Conservation (phyloP, 257 asterid genomes). For the Cynanchum wilfordii region DNA sequence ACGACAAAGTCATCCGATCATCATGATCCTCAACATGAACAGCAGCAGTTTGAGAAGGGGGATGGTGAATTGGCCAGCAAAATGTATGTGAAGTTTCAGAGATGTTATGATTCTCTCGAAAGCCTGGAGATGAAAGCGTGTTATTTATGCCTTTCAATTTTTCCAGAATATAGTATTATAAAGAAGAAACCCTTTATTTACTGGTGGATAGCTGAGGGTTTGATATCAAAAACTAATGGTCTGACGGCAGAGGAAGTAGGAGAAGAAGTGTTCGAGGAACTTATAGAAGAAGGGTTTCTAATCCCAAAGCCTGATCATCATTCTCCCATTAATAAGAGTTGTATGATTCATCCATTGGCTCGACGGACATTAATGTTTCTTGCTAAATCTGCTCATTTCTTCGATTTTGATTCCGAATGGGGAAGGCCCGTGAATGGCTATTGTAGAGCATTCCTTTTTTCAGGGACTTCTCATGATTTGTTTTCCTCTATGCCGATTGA, state of each 20-base stretch:
- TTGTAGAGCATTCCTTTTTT: not conserved
- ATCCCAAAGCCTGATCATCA: not conserved
- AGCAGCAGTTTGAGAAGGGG: not conserved
- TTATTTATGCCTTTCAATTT: constrained; percentile 10
- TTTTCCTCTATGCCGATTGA: not conserved
- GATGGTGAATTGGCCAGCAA: not conserved
- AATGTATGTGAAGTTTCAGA: not conserved
- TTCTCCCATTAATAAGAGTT: not conserved
- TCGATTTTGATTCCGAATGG: not conserved
- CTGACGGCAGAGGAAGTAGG: constrained; percentile 9
- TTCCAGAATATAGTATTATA: not conserved
- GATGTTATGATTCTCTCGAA: not conserved
- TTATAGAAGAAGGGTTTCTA: not conserved
- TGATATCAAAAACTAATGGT: not conserved
- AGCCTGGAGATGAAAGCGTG: constrained; percentile 7
- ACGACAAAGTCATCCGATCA: not conserved
- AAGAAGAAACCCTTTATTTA: constrained; percentile 9
- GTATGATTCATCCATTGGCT: constrained; percentile 9
- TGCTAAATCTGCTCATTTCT: not conserved
- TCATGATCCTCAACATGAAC: not conserved
- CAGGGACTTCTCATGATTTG: not conserved
- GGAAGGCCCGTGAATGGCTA: not conserved
- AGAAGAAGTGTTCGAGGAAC: constrained; percentile 5
- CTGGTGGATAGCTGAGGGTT: constrained; percentile 15
- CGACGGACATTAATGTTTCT: not conserved